Evolutionary conservation across 2,329 filamentous ascomycete genomes (phyloP), one percentile per base, ranked within the genome.

Genomic region (Beauveria sp.): DNA sequence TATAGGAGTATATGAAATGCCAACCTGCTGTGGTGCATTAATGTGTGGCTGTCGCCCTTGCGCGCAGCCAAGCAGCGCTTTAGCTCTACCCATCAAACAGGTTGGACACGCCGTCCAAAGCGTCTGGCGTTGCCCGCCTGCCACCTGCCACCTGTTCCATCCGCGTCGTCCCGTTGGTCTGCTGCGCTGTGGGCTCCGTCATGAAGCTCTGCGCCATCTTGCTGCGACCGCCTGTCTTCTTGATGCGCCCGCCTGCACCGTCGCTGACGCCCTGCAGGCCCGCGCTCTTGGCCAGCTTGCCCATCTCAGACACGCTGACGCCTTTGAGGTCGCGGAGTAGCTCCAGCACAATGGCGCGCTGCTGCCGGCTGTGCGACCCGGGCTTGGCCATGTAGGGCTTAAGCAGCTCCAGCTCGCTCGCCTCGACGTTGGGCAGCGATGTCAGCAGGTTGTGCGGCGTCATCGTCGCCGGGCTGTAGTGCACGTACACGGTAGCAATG

Each of bases 231-330:
- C 70, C 69, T 22, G 75, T 70, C 65, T 76, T 81, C 70, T 80
- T 81, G 70, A 64, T 73, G 53, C 73, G 71, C 40, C 65, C 65
- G 16, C 64, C 65, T 7, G 46, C 22, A 45, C 68, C 63, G 72
- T 73, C 34, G 34, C 34, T 38, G 12, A 6, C 34, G 28, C 65
- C 65, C 7, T 24, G n/a, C 20, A 69, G 70, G 34, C 75, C 75
- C 14, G 74, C 74, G 51, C 77, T 80, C 72, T 85, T 85, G 57
- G 75, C 79, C 7, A 99, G 86, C 73, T 91, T 95, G 28, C 95
- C 95, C 78, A 95, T 89, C 75, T 99, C 95, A 8, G 93, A 90
- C 61, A 99, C 90, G 68, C 92, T 93, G 6, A 98, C 87, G 0
- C 95, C 95, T 66, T 96, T 87, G 7, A 99, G 81, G 49, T 92